Evolutionary conservation across 2,329 filamentous ascomycete species (phyloP).

Genomic region (Arthrobotrys sphaeroides): DNA sequence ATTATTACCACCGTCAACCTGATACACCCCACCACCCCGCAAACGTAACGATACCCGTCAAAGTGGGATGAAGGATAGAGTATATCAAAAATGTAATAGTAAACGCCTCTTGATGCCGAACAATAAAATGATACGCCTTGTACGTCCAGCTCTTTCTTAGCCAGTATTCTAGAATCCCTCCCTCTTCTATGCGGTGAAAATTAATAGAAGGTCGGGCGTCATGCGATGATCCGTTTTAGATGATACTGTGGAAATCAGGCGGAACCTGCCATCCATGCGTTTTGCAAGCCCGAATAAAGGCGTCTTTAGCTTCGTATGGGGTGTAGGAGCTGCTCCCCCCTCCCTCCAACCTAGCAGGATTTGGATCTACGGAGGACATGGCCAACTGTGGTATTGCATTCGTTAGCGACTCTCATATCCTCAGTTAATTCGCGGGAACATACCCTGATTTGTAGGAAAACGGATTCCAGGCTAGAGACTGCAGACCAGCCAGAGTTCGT

Average conservation of each 20-base stretch:
- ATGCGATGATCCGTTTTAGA: constrained; percentile 13
- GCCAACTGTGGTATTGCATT: constrained; percentile 66
- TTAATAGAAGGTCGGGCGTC: background rate
- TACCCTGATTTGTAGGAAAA: constrained; percentile 75
- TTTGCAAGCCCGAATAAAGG: constrained; percentile 75
- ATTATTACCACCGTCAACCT: background rate
- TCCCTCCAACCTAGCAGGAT: constrained; percentile 42
- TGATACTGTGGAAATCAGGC: constrained; percentile 65
- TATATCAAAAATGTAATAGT: background rate
- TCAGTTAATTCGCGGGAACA: background rate
- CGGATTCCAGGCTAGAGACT: constrained; percentile 76
- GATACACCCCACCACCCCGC: background rate
- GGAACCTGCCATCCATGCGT: constrained; percentile 79
- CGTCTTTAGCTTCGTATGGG: constrained; percentile 75
- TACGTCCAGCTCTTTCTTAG: background rate
- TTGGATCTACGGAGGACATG: constrained; percentile 62
- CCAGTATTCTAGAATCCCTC: background rate
- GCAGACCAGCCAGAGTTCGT: constrained; percentile 85
- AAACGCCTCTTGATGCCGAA: constrained; percentile 28
- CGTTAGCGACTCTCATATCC: background rate
- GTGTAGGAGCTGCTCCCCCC: constrained; percentile 66
- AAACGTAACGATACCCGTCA: background rate
- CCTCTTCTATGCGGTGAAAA: background rate
- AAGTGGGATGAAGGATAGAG: background rate
- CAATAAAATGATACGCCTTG: constrained; percentile 3